Conservation (phyloP, 2,329 filamentous ascomycete species). For the Monosporascus sp. region DNA sequence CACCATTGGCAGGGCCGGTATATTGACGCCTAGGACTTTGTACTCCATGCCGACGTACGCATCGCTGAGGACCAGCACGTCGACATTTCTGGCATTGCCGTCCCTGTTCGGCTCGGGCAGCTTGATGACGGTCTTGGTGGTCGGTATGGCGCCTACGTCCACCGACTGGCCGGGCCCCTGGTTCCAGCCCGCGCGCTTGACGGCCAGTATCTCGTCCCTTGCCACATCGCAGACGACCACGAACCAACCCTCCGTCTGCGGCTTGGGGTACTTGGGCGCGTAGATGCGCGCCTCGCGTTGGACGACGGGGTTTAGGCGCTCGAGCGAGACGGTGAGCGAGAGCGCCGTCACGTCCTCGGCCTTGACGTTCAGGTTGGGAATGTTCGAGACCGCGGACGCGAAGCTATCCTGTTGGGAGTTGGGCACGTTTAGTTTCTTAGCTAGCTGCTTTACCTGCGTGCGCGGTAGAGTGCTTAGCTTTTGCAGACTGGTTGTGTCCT, state of each 20-base stretch:
- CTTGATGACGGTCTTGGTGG: slow-evolving; percentile 52
- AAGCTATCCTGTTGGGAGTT: slow-evolving; percentile 40
- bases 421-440: slow-evolving; percentile 47
- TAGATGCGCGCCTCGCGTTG: slow-evolving; percentile 70
- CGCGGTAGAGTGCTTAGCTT: slow-evolving; percentile 25
- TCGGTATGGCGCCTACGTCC: slow-evolving; percentile 40
- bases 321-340: slow-evolving; percentile 58
- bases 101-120: slow-evolving; percentile 44
- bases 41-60: slow-evolving; percentile 73
- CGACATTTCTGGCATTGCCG: slow-evolving; percentile 54
- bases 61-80: slow-evolving; percentile 78
- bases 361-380: slow-evolving; percentile 65
- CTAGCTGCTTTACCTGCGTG: slow-evolving; percentile 31
- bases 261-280: slow-evolving; percentile 86
- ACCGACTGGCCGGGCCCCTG: slow-evolving; percentile 21
- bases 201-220: slow-evolving; percentile 71
- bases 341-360: slow-evolving; percentile 56
- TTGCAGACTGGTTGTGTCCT: slow-evolving; percentile 32
- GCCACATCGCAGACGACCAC: slow-evolving; percentile 64
- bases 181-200: slow-evolving; percentile 80
- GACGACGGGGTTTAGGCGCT: slow-evolving; percentile 59
- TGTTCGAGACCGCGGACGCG: slow-evolving; percentile 52
- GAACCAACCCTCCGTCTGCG: slow-evolving; percentile 92
- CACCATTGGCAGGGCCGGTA: slow-evolving; percentile 45
- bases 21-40: slow-evolving; percentile 39